Conservation (phyloP, 441 rosid species). For the Corymbia citriodora region DNA sequence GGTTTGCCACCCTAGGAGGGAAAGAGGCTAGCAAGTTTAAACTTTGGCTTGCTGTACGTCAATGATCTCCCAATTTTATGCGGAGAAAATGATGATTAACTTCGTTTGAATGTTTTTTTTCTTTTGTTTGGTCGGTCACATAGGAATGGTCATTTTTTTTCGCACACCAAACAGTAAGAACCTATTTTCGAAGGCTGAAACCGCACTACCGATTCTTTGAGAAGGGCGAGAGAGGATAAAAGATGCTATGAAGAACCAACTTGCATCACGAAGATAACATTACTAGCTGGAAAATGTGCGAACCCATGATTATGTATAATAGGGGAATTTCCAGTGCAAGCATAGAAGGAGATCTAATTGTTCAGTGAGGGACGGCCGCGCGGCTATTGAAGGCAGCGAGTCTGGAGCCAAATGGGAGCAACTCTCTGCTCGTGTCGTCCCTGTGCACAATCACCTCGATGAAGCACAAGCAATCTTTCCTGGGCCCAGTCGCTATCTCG, state of each 20-base stretch:
- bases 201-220: neutral
- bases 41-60: neutral
- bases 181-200: neutral
- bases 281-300: neutral
- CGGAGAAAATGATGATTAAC: neutral
- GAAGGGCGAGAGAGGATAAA: neutral
- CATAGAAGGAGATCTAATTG: neutral
- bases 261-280: neutral
- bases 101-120: neutral
- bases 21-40: neutral
- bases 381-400: constrained; percentile 6
- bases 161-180: neutral
- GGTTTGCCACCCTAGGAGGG: neutral
- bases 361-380: neutral
- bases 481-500: neutral
- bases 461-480: constrained; percentile 10
- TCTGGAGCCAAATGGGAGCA: constrained; percentile 4
- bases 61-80: neutral
- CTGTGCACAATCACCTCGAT: constrained; percentile 8
- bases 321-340: neutral
- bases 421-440: constrained; percentile 11
- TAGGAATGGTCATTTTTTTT: neutral
- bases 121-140: neutral
- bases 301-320: neutral
- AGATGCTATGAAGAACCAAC: neutral